Percentiles rank a stretch among this genome's conserved stretches.
These are phyloP conservation scores for Nicotiana undulata DNA, from an alignment of 257 asterid genomes.

Conservation along the genomic window DNA sequence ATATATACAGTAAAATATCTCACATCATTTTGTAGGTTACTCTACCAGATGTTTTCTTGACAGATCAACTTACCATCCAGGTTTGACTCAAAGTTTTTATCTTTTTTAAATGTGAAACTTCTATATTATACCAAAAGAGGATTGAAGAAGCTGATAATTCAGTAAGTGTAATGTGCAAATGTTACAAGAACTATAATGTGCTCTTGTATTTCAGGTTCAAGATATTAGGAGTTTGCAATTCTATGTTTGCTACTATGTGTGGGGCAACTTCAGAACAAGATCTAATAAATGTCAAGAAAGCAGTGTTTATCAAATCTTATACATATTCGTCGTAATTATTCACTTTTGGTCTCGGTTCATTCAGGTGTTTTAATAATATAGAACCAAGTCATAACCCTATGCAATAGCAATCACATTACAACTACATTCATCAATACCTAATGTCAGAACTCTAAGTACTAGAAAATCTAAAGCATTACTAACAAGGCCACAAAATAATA, in stretches of 20 bases:
- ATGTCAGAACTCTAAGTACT: background rate
- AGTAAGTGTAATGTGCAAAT: background rate
- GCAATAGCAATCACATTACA: no score
- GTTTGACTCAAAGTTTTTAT: slow-evolving; percentile 18
- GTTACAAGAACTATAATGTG: background rate
- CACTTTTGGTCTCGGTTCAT: background rate
- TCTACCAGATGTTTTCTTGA: slow-evolving; percentile 72
- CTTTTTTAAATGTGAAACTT: background rate
- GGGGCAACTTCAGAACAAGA: slow-evolving; percentile 2
- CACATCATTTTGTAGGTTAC: slow-evolving; percentile 40
- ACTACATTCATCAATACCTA: background rate
- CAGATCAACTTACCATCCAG: slow-evolving; percentile 96
- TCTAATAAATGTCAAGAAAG: no score
- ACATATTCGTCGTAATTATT: no score
- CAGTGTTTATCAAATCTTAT: no score
- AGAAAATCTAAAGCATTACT: background rate
- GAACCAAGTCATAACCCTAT: no score
- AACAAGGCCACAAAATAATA: background rate
- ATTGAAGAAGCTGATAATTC: background rate
- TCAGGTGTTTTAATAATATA: slow-evolving; percentile 45
- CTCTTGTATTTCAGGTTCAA: slow-evolving; percentile 47
- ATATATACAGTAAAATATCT: background rate
- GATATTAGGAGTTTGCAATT: slow-evolving; percentile 56
- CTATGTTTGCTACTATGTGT: slow-evolving; percentile 53
- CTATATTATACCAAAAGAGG: background rate